Percentiles rank a stretch among this genome's conserved stretches.
Evolutionary conservation across 2,329 filamentous ascomycete species (phyloP).

Genomic region (Blastomyces emzantsi): DNA sequence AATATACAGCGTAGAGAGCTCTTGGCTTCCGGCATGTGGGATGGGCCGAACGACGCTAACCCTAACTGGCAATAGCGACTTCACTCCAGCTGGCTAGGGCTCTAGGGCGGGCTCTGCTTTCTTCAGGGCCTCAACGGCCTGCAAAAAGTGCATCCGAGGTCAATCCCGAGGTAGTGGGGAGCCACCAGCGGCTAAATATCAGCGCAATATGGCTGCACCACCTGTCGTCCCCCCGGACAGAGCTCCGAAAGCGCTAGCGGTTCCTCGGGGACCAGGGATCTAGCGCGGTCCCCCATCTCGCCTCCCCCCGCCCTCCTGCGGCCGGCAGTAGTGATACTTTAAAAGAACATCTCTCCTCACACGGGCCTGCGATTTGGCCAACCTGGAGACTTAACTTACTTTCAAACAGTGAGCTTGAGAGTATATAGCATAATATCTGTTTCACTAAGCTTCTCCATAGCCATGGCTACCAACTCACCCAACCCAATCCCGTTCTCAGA

Average conservation of each 20-base stretch:
- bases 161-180: neutral
- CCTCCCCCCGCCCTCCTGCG: neutral
- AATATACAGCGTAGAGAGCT: neutral
- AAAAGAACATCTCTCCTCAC: neutral
- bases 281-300: neutral
- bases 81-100: no score
- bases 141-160: neutral
- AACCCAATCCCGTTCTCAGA: conserved; percentile 59
- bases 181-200: neutral
- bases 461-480: conserved; percentile 24
- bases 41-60: neutral
- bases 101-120: no score
- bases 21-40: neutral
- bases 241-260: neutral
- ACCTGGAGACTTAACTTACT: neutral
- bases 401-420: no score
- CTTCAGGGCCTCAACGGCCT: neutral
- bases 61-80: neutral
- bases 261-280: neutral
- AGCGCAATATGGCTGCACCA: neutral
- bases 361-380: neutral
- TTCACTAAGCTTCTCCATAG: conserved; percentile 12
- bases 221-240: neutral
- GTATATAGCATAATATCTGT: conserved; percentile 22
- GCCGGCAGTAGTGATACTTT: neutral